Conservation (phyloP, 108 stramenopile species). For the Nitzschia putrida region DNA sequence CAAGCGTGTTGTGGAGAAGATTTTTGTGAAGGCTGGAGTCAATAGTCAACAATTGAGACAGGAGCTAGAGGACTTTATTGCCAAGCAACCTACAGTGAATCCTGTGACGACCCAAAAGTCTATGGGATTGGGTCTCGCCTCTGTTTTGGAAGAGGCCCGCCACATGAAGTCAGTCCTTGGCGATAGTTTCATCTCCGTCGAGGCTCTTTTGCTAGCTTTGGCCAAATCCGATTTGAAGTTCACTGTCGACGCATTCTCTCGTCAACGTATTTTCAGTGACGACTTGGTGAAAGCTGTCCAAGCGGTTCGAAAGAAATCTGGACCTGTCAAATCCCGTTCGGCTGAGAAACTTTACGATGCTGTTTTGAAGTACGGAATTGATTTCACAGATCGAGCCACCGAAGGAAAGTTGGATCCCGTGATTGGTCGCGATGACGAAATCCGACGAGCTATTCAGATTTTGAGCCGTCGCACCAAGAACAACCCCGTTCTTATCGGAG, state of each 20-base stretch:
- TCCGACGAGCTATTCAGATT: conserved; percentile 95
- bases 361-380: conserved; percentile 92
- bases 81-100: conserved; percentile 61
- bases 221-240: conserved; percentile 67
- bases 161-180: conserved; percentile 54
- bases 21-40: conserved; percentile 59
- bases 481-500: conserved; percentile 98
- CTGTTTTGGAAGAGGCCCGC: conserved; percentile 62
- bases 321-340: conserved; percentile 58
- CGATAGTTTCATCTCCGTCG: conserved; percentile 83
- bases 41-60: conserved; percentile 50
- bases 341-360: conserved; percentile 95
- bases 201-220: conserved; percentile 67
- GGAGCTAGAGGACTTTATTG: conserved; percentile 63
- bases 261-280: conserved; percentile 55
- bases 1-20: conserved; percentile 61
- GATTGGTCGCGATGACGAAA: conserved; percentile 98
- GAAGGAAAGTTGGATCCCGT: conserved; percentile 93
- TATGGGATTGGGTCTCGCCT: conserved; percentile 68
- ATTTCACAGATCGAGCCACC: conserved; percentile 88
- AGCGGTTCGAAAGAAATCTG: conserved; percentile 59
- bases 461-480: conserved; percentile 97
- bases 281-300: conserved; percentile 61
- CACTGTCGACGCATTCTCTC: conserved; percentile 53
- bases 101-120: conserved; percentile 53